Percentiles rank a stretch among this genome's conserved stretches.
Evolutionary conservation across 208 protist genomes (phyloP).

Genomic region (Phytomonas serpens): DNA sequence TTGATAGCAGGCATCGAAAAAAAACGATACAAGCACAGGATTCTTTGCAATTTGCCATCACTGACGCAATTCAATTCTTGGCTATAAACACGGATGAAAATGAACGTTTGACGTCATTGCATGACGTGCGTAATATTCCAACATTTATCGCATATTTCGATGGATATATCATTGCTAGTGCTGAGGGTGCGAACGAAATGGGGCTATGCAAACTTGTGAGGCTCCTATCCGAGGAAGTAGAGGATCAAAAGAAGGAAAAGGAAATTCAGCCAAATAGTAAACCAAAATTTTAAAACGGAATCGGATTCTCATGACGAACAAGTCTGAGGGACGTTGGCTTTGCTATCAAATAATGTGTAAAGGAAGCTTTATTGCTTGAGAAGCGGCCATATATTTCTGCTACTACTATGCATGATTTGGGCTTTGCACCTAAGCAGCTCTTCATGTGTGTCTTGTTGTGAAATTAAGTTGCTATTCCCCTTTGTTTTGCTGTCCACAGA

Average conservation of each 20-base stretch:
- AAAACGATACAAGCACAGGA: background rate
- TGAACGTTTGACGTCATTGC: slow-evolving; percentile 52
- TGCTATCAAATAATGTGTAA: background rate
- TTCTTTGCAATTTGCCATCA: background rate
- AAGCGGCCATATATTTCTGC: background rate
- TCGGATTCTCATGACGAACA: background rate
- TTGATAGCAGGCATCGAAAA: background rate
- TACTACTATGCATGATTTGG: background rate
- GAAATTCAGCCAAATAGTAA: background rate
- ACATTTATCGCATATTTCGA: slow-evolving; percentile 77
- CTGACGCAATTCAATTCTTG: slow-evolving; percentile 26
- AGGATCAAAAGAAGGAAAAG: slow-evolving; percentile 6
- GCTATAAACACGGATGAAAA: slow-evolving; percentile 76
- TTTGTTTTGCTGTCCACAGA: background rate
- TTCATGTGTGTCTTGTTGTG: background rate
- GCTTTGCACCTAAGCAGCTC: background rate
- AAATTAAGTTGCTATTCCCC: background rate
- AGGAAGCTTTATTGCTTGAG: background rate
- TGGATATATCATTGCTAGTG: slow-evolving; percentile 52
- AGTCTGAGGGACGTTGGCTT: background rate
- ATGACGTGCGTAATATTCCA: slow-evolving; percentile 80
- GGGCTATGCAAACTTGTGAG: slow-evolving; percentile 47
- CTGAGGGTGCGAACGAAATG: slow-evolving; percentile 57
- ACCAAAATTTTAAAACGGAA: background rate
- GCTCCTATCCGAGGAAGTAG: slow-evolving; percentile 10